Evolutionary conservation across 139 green algal genomes (phyloP), one percentile per base, ranked within the genome.

Genomic region (Tetradesmus lagerheimii): DNA sequence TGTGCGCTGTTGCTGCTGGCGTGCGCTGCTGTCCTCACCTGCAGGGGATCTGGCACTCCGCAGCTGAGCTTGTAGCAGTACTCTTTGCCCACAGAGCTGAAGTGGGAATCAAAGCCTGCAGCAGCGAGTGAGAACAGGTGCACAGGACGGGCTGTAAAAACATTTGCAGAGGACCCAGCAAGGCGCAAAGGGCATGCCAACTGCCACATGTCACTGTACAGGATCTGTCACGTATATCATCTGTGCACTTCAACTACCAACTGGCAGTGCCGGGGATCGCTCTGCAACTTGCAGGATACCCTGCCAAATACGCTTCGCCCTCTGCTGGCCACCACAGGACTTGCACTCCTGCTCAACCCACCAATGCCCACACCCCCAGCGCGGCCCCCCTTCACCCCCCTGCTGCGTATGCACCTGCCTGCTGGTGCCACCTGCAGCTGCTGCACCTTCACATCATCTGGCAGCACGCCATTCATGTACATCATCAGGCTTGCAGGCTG

Each of bases 391-490:
- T 23, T 2, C 47, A 2, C 47, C 47, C 47, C 18, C 20, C 47
- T 62, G 47, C 47, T 20, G 47, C 57, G 20, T 23, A 18, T n/a
- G 3, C 57, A 71, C 57, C 57, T 71, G 57, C 86, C 86, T 78
- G 41, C 2, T 39, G 86, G 86, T 29, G 86, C 86, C 18, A 90
- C 31, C 45, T 84, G n/a, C 27, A 94, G 34, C 1, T 77, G 37
- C 39, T 91, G 85, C 31, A 94, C 91, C 45, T 92, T 92, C 12
- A 93, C 89, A 75, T 94, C 92, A n/a, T 57, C 35, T 12, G 92
- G 92, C 89, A 95, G 89, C 81, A 93, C 89, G 37, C 80, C 80
- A 82, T 95, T 95, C 85, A 91, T 89, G 86, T 92, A 91, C 89
- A 95, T 83, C 83, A 89, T 89, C 38, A 95, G 84, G 86, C 34